These are phyloP conservation scores for Klebsormidium nitens DNA, from an alignment of 139 green algal genomes.

Conservation along the genomic window DNA sequence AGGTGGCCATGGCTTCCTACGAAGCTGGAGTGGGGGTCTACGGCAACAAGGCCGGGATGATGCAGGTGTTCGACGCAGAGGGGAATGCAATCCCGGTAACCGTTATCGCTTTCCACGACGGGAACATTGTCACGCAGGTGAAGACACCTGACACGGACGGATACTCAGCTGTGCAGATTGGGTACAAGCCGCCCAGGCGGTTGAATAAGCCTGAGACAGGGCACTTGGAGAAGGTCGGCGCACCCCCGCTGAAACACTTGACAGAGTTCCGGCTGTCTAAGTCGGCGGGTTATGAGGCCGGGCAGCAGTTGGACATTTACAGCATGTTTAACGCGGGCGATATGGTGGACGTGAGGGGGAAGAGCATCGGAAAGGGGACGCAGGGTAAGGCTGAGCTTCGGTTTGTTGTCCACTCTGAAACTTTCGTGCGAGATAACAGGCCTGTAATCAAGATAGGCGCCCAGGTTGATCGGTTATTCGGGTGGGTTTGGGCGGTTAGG, in stretches of 20 bases:
- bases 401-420: too few species aligned
- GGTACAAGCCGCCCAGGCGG: constrained; percentile 47
- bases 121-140: constrained; percentile 89
- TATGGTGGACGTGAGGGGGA: constrained; percentile 83
- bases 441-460: too few species aligned
- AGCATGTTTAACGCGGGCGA: constrained; percentile 93
- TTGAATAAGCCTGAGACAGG: constrained; percentile 89
- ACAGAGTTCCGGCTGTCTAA: constrained; percentile 68
- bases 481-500: not conserved
- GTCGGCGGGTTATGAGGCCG: constrained; percentile 54
- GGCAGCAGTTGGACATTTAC: constrained; percentile 71
- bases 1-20: constrained; percentile 20
- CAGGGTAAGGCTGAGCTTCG: too few species aligned
- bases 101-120: constrained; percentile 82
- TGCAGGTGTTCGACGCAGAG: constrained; percentile 80
- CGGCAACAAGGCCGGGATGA: constrained; percentile 97
- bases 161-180: constrained; percentile 82
- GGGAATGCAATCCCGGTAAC: constrained; percentile 78
- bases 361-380: constrained; percentile 67
- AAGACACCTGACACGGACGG: constrained; percentile 88
- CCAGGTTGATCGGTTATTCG: too few species aligned
- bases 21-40: constrained; percentile 73
- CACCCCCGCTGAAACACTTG: constrained; percentile 69
- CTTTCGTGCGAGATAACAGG: too few species aligned
- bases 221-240: constrained; percentile 81